Conservation (phyloP, 2,329 filamentous ascomycete species). For the Nothophoma quercina region DNA sequence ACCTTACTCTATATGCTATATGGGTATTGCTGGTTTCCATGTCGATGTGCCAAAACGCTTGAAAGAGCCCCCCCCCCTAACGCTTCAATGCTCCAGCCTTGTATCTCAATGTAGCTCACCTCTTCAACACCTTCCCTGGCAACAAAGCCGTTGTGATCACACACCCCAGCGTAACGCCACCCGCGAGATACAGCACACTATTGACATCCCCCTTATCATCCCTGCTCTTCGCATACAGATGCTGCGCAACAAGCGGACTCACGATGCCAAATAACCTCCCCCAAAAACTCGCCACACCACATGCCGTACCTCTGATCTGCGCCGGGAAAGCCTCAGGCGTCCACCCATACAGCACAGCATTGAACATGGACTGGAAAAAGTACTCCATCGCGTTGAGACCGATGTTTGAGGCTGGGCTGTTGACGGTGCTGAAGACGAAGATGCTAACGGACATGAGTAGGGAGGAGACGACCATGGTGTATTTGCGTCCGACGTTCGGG, state of each 20-base stretch:
- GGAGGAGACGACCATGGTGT: constrained; percentile 55
- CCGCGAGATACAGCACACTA: constrained; percentile 63
- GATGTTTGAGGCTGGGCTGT: constrained; percentile 56
- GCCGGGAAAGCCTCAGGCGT: constrained; percentile 62
- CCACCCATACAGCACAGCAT: constrained; percentile 61
- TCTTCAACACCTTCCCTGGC: constrained; percentile 44
- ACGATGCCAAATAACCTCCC: constrained; percentile 66
- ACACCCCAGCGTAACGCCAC: constrained; percentile 62
- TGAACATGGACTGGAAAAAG: constrained; percentile 62
- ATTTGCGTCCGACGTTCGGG: constrained; percentile 54
- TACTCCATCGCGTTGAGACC: constrained; percentile 62
- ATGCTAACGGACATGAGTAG: constrained; percentile 55
- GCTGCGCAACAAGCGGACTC: constrained; percentile 63
- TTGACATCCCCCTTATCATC: constrained; percentile 53
- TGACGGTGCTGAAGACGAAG: constrained; percentile 56
- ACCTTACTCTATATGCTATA: no score
- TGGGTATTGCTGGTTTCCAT: no score
- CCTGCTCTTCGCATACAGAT: constrained; percentile 43
- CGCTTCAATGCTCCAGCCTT: no score
- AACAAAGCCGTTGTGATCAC: constrained; percentile 60
- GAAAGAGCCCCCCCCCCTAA: no score
- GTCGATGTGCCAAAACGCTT: no score
- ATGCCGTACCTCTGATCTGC: constrained; percentile 60
- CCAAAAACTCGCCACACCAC: constrained; percentile 66
- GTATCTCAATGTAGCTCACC: no score